phyloP scores from a whole-genome alignment of 2,329 filamentous ascomycete species.

The Pestalotiopsis sp. region DNA sequence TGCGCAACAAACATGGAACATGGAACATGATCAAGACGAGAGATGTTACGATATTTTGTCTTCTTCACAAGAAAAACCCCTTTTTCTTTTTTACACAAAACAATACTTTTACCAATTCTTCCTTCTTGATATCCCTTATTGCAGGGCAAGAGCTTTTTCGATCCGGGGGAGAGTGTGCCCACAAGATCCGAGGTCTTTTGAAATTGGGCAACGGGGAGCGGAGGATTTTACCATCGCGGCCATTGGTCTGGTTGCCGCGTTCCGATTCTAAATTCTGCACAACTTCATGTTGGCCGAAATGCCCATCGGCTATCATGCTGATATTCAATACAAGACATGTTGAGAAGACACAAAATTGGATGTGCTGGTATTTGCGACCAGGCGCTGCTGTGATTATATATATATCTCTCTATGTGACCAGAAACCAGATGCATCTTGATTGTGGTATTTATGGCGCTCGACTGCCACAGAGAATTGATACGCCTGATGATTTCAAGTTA shows the following conservation, averaged over 20 bases:
- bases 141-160: not conserved
- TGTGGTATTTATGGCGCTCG: not conserved
- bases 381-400: not conserved
- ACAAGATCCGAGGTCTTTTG: not conserved
- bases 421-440: not conserved
- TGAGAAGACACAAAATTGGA: not conserved
- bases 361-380: not conserved
- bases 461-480: not conserved
- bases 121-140: not conserved
- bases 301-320: slow-evolving; percentile 1
- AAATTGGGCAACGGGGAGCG: not conserved
- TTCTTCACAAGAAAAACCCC: not conserved
- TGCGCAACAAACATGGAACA: not conserved
- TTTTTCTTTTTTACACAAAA: too few species aligned
- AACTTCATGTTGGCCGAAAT: slow-evolving; percentile 1
- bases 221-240: not conserved
- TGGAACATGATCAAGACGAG: slow-evolving; percentile 12
- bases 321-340: slow-evolving; percentile 7
- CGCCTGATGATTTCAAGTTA: not conserved
- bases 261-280: not conserved
- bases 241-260: not conserved
- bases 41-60: slow-evolving; percentile 8
- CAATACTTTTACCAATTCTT: not conserved
- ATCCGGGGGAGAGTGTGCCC: not conserved
- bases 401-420: not conserved